These are phyloP conservation scores for Claviceps arundinis DNA, from an alignment of 2,329 filamentous ascomycete genomes.

Conservation along the genomic window DNA sequence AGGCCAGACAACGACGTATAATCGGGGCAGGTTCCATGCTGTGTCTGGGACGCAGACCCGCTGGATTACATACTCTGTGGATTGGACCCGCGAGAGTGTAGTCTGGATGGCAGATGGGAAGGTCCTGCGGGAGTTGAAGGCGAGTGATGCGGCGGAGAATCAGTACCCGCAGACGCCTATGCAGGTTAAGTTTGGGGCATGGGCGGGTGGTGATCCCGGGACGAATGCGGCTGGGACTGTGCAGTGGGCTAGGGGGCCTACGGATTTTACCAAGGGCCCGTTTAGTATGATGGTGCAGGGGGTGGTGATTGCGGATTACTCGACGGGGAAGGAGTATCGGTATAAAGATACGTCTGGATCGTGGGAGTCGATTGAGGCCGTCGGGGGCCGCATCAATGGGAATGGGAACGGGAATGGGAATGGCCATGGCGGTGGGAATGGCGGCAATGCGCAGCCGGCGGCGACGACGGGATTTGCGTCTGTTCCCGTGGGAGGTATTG, in stretches of 20 bases:
- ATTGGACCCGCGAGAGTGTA: slow-evolving; percentile 80
- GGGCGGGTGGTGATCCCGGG: slow-evolving; percentile 76
- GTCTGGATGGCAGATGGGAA: slow-evolving; percentile 75
- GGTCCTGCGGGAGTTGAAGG: slow-evolving; percentile 62
- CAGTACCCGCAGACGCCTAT: slow-evolving; percentile 95
- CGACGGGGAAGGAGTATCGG: slow-evolving; percentile 71
- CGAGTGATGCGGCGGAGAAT: slow-evolving; percentile 50
- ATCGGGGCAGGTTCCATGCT: slow-evolving; percentile 71
- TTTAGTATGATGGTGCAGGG: slow-evolving; percentile 76
- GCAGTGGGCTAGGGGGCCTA: slow-evolving; percentile 75
- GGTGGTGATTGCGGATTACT: slow-evolving; percentile 76
- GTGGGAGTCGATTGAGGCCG: slow-evolving; percentile 70
- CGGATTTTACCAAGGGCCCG: slow-evolving; percentile 71
- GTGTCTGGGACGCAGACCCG: slow-evolving; percentile 53
- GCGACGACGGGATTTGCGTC: slow-evolving; percentile 48
- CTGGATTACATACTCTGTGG: slow-evolving; percentile 79
- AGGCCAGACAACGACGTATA: slow-evolving; percentile 71
- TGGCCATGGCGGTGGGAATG: slow-evolving; percentile 36
- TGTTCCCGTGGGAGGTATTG: slow-evolving; percentile 49
- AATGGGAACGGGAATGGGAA: slow-evolving; percentile 43
- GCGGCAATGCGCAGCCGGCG: slow-evolving; percentile 39
- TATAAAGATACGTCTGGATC: slow-evolving; percentile 68
- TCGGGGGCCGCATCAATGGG: slow-evolving; percentile 65
- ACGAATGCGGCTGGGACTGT: slow-evolving; percentile 69
- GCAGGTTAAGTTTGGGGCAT: slow-evolving; percentile 83